Conservation (phyloP, 2,329 filamentous ascomycete genomes). For the Pseudogymnoascus sp. region DNA sequence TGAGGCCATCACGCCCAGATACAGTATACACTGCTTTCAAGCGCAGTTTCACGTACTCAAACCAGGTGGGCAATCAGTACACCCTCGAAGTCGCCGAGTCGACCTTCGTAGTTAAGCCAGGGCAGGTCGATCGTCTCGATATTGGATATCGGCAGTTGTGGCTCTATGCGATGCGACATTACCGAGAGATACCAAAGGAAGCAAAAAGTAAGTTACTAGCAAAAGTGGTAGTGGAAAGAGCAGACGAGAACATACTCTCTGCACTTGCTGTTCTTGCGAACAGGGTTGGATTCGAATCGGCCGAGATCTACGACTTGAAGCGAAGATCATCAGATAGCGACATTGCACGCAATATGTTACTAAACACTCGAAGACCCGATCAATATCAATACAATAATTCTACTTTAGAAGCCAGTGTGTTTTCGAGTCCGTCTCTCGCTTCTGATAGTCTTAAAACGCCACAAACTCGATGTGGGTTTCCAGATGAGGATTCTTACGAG, state of each 20-base stretch:
- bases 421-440: too few species aligned
- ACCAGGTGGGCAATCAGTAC: too few species aligned
- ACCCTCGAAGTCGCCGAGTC: too few species aligned
- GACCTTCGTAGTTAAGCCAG: constrained; percentile 12
- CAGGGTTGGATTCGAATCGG: constrained; percentile 14
- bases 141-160: constrained; percentile 21
- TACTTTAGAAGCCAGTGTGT: too few species aligned
- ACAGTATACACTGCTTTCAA: neutral
- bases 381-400: neutral
- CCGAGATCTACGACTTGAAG: constrained; percentile 9
- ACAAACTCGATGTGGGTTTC: too few species aligned
- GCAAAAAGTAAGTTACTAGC: constrained; percentile 18
- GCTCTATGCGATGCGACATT: constrained; percentile 28
- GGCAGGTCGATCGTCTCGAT: too few species aligned
- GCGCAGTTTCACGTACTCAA: constrained; percentile 16
- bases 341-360: neutral
- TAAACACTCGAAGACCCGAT: neutral
- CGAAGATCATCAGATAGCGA: neutral
- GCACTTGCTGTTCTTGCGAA: constrained; percentile 11
- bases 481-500: too few species aligned
- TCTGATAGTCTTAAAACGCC: too few species aligned
- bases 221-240: constrained; percentile 10
- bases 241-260: constrained; percentile 12
- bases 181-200: constrained; percentile 18
- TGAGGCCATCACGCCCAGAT: constrained; percentile 10